phyloP scores from a whole-genome alignment of 768 basidiomycete genomes.

The Leucocoprinus sp. region DNA sequence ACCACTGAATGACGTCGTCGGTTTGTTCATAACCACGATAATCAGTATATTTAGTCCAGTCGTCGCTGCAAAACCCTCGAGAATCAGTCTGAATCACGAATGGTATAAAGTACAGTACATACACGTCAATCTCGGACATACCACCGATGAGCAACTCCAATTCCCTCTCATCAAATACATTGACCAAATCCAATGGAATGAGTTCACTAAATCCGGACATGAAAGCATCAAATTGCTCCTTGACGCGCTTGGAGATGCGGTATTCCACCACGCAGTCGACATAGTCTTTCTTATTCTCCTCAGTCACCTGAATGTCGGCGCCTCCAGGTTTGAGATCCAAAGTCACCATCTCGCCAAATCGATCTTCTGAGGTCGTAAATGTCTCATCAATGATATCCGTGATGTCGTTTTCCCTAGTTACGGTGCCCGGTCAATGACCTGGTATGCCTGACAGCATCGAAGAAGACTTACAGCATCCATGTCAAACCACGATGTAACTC shows the following conservation, averaged over 20 bases:
- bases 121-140: constrained; percentile 99
- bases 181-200: constrained; percentile 95
- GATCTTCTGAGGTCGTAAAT: constrained; percentile 93
- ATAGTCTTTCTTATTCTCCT: constrained; percentile 99
- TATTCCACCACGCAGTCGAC: constrained; percentile 93
- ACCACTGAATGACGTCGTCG: constrained; percentile 98
- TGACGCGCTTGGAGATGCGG: constrained; percentile 94
- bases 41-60: constrained; percentile 99
- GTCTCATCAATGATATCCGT: constrained; percentile 98
- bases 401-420: constrained; percentile 86
- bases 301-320: constrained; percentile 76
- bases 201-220: constrained; percentile 99
- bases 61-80: constrained; percentile 50
- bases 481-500: constrained; percentile 92
- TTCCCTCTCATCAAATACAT: constrained; percentile 98
- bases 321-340: constrained; percentile 92
- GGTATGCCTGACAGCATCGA: constrained; percentile 8
- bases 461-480: constrained; percentile 87
- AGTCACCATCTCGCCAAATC: constrained; percentile 97
- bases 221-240: constrained; percentile 98
- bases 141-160: constrained; percentile 96
- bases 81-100: neutral
- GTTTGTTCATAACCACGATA: constrained; percentile 95
- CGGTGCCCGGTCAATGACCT: neutral
- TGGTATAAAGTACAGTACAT: constrained; percentile 28